Base-by-base conservation (phyloP, 1,139 yeast species). In the Trichomonascaceae sp. region DNA sequence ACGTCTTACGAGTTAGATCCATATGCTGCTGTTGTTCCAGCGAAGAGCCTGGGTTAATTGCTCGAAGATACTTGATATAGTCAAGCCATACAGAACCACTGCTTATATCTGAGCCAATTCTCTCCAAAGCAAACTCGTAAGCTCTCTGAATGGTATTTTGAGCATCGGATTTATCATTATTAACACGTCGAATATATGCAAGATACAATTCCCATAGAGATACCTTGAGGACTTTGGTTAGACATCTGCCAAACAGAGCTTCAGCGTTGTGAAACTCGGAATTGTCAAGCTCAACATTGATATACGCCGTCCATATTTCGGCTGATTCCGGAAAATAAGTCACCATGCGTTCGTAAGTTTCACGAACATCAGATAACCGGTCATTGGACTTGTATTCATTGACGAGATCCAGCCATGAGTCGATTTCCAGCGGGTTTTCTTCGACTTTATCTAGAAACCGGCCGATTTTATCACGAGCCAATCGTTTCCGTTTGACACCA, bases 1-100 rank as follows among this genome's bases (percentile, higher is more conserved):
- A 89, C 5, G 86, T 79, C 62, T 84, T 85, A 63, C 98, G 77
- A 52, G 87, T 80, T 63, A 85, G 75, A 65, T 89, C 96, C 63
- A 80, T 77, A 60, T 87, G 85, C 63, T 87, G 95, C 66, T 87
- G 95, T 61, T 83, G 86, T 66, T 91, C 98, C 88, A 95, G 88
- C 48, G 85, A 81, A 45, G 88, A 84, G 15, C 82, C 74, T 0
- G 96, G 88, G 36, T 85, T 86, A 86, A 93, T 86, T 46, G 81
- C 74, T 61, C 84, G 85, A 58, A 91, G 76, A 63, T 90, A 91
- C n/a, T 78, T 84, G 39, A 93, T 70, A 66, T 88, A 93, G 63
- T 88, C 96, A 51, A 78, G 77, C 96, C 97, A 93, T 53, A 93
- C 73, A 1, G 76, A 75, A 36, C 87, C 86, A 48, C 93, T 81